Base-by-base conservation (phyloP, 495 filamentous ascomycete species). In the Podospora conica region DNA sequence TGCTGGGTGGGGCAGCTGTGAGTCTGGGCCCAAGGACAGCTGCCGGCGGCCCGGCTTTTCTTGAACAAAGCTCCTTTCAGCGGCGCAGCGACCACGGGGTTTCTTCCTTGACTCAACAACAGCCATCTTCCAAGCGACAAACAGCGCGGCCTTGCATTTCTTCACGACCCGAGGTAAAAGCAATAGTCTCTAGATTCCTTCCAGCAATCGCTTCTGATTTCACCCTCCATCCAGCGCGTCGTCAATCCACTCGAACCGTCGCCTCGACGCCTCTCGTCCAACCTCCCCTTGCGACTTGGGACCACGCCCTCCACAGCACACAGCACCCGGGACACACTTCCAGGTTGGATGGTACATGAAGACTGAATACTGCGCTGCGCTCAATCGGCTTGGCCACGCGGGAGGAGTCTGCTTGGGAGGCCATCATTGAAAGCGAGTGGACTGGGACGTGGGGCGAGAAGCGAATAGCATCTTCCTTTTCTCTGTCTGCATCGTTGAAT, bases 401-500 rank as follows among this genome's bases (percentile, higher is more conserved):
- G 28, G 31, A 20, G 60, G 20, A 29, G 29, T 48, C 29, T 31
- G 25, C 24, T 24, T 61, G 60, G 48, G 60, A 25, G 25, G 60
- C 28, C 22, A 61, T 48, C 22, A 61, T 20, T 23, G 22, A 11
- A 27, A n/a, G 18, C 40, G 22, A 2, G 60, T 28, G 10, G 28
- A 27, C 22, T 61, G 28, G 29, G 21, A 31, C 29, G 60, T 53
- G 60, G 60, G 60, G 65, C 25, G 54, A 55, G n/a, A 48, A 48
- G 40, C 24, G 57, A 31, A 60, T 55, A 65, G 56, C 55, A 33
- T 61, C 53, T 56, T 64, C 24, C 24, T 54, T 53, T 53, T 61
- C 60, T 61, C 55, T 23, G 55, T 22, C 23, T 66, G 64, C 53
- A 21, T 55, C 20, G 23, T 58, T 22, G 64, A 61, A 66, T 60